Evolutionary conservation across 108 stramenopile species (phyloP).

Genomic region (Pseudonitzschia multistriata): DNA sequence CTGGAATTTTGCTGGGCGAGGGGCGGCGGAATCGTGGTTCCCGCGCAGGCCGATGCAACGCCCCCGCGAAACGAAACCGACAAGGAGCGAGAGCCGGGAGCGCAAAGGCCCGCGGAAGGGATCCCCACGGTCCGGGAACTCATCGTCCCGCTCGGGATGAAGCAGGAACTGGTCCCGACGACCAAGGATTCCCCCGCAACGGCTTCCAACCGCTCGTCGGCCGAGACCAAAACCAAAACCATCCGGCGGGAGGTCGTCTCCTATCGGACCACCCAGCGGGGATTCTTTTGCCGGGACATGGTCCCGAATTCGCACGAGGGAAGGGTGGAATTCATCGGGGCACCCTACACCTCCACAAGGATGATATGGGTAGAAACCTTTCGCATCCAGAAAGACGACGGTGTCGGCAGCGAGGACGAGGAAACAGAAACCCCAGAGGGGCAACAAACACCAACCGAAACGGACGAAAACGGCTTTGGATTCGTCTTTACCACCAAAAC

Average conservation of each 20-base stretch:
- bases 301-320: neutral
- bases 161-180: conserved; percentile 8
- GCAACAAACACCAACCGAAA: neutral
- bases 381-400: conserved; percentile 2
- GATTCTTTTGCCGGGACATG: conserved; percentile 9
- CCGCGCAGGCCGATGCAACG: neutral
- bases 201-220: neutral
- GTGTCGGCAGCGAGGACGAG: neutral
- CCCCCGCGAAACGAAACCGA: no score
- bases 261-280: conserved; percentile 6
- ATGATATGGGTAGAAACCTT: conserved; percentile 15
- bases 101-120: neutral
- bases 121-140: neutral
- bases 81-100: neutral
- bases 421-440: neutral
- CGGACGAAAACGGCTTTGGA: neutral
- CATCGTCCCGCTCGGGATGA: conserved; percentile 9
- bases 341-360: conserved; percentile 5
- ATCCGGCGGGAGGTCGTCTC: conserved; percentile 10
- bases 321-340: conserved; percentile 11
- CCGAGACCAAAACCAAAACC: neutral
- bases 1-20: conserved; percentile 10
- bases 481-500: neutral
- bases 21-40: conserved; percentile 9
- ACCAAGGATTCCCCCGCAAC: neutral